Conservation (phyloP, 1,284 basidiomycete genomes). For the Ganoderma meredithae region DNA sequence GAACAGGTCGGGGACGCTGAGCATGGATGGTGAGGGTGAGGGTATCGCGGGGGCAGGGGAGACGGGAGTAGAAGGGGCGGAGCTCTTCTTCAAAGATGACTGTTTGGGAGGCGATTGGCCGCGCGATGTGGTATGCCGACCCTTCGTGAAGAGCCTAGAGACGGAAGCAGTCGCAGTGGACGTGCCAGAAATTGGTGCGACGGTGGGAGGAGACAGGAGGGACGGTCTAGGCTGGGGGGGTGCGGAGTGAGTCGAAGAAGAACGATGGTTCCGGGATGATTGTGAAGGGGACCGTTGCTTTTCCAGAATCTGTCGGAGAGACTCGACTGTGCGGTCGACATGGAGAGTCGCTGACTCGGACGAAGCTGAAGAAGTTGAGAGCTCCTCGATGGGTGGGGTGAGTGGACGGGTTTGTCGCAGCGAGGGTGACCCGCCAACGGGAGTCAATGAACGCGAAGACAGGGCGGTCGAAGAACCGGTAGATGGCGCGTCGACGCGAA, state of each 20-base stretch:
- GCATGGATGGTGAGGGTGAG: slow-evolving; percentile 42
- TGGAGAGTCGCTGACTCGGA: slow-evolving; percentile 55
- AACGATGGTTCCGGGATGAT: slow-evolving; percentile 28
- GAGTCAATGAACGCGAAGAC: slow-evolving; percentile 49
- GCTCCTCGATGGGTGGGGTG: slow-evolving; percentile 65
- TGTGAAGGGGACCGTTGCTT: slow-evolving; percentile 50
- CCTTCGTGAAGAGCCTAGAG: slow-evolving; percentile 70
- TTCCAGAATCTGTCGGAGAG: slow-evolving; percentile 73
- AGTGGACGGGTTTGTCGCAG: slow-evolving; percentile 45
- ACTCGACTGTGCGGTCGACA: slow-evolving; percentile 64
- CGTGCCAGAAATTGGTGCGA: slow-evolving; percentile 58
- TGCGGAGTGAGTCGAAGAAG: slow-evolving; percentile 36
- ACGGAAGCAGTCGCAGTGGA: slow-evolving; percentile 78
- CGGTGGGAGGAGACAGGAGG: slow-evolving; percentile 49
- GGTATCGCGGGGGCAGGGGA: slow-evolving; percentile 40
- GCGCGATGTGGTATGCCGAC: slow-evolving; percentile 43
- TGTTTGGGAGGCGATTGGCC: slow-evolving; percentile 44
- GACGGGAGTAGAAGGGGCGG: slow-evolving; percentile 44
- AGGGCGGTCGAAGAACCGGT: slow-evolving; percentile 30
- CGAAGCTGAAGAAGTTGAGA: slow-evolving; percentile 52
- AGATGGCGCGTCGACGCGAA: slow-evolving; percentile 32
- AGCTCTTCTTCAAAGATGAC: slow-evolving; percentile 58
- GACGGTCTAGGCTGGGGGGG: slow-evolving; percentile 47
- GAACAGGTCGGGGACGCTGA: slow-evolving; percentile 38
- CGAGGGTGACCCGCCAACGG: slow-evolving; percentile 41